Conservation (phyloP, 306 rosid genomes). For the Bauhinia variegata region DNA sequence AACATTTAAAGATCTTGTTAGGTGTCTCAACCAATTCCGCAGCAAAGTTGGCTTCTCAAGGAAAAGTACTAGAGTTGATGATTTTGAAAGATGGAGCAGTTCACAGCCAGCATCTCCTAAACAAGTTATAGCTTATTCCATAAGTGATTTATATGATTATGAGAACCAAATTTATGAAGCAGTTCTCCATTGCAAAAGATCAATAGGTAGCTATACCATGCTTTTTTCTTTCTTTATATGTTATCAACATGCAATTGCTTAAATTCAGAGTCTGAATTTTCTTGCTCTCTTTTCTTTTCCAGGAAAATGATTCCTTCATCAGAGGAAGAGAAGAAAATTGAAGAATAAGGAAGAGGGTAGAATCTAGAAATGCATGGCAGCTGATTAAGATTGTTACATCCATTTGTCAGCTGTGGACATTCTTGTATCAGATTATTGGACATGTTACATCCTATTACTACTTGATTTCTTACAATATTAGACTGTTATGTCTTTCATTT, state of each 20-base stretch:
- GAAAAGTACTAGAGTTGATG: conserved; percentile 47
- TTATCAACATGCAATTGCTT: neutral
- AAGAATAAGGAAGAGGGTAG: neutral
- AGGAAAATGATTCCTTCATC: conserved; percentile 42
- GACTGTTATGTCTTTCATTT: too few species aligned
- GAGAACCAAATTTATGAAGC: conserved; percentile 68
- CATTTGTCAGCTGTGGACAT: conserved; percentile 9
- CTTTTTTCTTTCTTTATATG: neutral
- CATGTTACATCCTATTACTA: neutral
- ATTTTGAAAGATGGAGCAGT: conserved; percentile 39
- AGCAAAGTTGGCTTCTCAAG: conserved; percentile 37
- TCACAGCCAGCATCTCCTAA: conserved; percentile 47
- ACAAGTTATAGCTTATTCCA: conserved; percentile 17
- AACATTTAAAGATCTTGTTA: conserved; percentile 33
- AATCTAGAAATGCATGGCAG: conserved; percentile 24
- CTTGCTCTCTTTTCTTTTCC: conserved; percentile 25
- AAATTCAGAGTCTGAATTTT: neutral
- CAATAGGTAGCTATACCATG: conserved; percentile 48
- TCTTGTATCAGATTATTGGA: neutral
- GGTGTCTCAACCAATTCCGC: conserved; percentile 36
- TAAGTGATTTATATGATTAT: conserved; percentile 41
- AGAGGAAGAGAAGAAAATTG: conserved; percentile 26
- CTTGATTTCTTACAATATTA: too few species aligned
- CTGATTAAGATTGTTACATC: conserved; percentile 24
- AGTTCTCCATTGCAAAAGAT: conserved; percentile 71